phyloP scores from a whole-genome alignment of 176 grass and related monocot genomes.

The Urochloa ruziziensis region DNA sequence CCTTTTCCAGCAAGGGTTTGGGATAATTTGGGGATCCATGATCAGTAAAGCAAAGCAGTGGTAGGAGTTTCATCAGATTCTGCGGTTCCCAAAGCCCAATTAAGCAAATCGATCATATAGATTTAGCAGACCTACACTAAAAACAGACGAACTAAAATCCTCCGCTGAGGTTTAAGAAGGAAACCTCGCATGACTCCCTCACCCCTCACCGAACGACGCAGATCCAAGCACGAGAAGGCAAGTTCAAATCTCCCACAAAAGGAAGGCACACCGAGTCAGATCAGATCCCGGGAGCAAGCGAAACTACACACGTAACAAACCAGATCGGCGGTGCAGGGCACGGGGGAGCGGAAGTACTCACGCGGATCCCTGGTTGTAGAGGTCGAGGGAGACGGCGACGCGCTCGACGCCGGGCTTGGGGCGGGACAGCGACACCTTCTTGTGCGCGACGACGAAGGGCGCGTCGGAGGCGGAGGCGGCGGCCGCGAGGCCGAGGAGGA shows the following conservation, averaged over 20 bases:
- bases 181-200: background rate
- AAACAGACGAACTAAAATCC: background rate
- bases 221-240: background rate
- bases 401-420: slow-evolving; percentile 84
- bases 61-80: background rate
- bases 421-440: slow-evolving; percentile 79
- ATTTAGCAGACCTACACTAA: background rate
- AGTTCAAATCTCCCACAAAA: background rate
- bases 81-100: background rate
- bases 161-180: background rate
- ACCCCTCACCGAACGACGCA: background rate
- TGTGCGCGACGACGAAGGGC: slow-evolving; percentile 90
- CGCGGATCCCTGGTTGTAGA: slow-evolving; percentile 98
- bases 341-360: slow-evolving; percentile 12
- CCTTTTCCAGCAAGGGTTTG: background rate
- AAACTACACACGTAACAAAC: background rate
- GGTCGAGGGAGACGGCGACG: slow-evolving; percentile 80
- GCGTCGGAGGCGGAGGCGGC: slow-evolving; percentile 33
- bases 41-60: background rate
- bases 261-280: background rate
- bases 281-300: background rate
- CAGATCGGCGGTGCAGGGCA: background rate
- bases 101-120: background rate
- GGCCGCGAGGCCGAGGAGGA: slow-evolving; percentile 30
- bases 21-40: background rate